phyloP scores from a whole-genome alignment of 768 basidiomycete genomes.

The Leccinum aurantiacum region DNA sequence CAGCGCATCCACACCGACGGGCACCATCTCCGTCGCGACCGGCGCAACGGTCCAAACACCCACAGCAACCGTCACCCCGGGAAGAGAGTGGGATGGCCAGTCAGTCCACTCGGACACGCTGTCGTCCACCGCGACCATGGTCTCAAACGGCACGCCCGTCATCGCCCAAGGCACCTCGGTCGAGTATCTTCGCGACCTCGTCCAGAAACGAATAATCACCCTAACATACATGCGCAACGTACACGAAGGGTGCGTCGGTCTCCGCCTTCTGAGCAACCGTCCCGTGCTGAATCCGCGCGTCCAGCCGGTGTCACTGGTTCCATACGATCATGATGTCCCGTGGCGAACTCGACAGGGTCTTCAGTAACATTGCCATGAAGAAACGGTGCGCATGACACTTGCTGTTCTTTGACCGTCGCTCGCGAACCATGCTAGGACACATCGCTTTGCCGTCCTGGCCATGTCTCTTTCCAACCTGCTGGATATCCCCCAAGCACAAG shows the following conservation, averaged over 20 bases:
- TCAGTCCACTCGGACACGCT: constrained; percentile 54
- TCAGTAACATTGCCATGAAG: constrained; percentile 74
- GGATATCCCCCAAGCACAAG: constrained; percentile 77
- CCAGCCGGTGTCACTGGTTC: constrained; percentile 82
- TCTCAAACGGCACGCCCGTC: constrained; percentile 34
- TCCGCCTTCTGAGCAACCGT: neutral
- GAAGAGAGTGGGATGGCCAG: constrained; percentile 73
- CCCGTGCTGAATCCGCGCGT: constrained; percentile 2
- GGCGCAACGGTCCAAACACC: constrained; percentile 37
- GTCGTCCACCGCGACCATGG: constrained; percentile 40
- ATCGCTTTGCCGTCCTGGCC: constrained; percentile 80
- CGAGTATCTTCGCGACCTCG: constrained; percentile 75
- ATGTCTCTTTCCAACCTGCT: constrained; percentile 83
- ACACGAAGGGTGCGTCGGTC: constrained; percentile 72
- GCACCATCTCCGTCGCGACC: constrained; percentile 36
- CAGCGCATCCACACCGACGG: constrained; percentile 28
- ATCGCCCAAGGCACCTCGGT: constrained; percentile 63
- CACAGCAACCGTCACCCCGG: constrained; percentile 38
- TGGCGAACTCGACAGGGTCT: constrained; percentile 69
- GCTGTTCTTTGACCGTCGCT: constrained; percentile 5
- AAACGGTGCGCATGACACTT: constrained; percentile 54
- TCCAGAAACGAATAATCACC: constrained; percentile 83
- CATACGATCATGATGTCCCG: constrained; percentile 82
- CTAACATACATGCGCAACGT: constrained; percentile 83
- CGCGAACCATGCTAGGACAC: constrained; percentile 51